Evolutionary conservation across 768 basidiomycete species (phyloP).

Genomic region (Paxillus ammoniavirescens): DNA sequence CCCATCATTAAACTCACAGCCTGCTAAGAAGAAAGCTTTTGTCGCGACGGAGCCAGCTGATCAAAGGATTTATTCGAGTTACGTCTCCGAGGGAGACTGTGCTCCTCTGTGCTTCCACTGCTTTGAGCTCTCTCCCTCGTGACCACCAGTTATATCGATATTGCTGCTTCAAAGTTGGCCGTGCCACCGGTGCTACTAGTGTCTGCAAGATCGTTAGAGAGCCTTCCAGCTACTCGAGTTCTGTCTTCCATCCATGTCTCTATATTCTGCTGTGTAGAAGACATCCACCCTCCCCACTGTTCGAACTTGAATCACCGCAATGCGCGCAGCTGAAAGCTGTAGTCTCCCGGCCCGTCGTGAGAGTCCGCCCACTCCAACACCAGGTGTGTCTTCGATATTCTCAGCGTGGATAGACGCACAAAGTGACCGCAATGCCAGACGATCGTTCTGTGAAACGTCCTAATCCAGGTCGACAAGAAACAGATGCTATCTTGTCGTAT

Average conservation of each 20-base stretch:
- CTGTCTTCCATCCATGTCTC: constrained; percentile 5
- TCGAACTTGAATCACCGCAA: constrained; percentile 2
- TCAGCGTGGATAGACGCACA: not conserved
- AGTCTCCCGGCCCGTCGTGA: not conserved
- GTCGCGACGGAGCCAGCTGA: not conserved
- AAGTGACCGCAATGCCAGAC: constrained; percentile 1
- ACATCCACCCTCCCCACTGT: not conserved
- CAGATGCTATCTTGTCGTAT: constrained; percentile 48
- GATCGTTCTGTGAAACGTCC: constrained; percentile 1
- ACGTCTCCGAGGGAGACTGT: not conserved
- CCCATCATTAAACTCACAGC: not conserved
- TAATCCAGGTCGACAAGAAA: constrained; percentile 27
- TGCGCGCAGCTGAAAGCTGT: constrained; percentile 4
- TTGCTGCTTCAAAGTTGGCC: not conserved
- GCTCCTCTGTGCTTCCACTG: too few species aligned
- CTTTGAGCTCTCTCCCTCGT: not conserved
- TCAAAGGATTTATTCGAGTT: not conserved
- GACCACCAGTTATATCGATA: not conserved
- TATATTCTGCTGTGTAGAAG: constrained; percentile 12
- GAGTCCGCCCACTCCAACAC: not conserved
- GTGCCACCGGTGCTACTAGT: not conserved
- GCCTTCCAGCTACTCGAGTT: not conserved
- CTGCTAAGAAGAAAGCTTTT: not conserved
- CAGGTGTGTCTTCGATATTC: not conserved
- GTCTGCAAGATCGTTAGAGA: not conserved